Evolutionary conservation across 78 protist genomes (phyloP).

Genomic region (Dictyostelium firmibasis): DNA sequence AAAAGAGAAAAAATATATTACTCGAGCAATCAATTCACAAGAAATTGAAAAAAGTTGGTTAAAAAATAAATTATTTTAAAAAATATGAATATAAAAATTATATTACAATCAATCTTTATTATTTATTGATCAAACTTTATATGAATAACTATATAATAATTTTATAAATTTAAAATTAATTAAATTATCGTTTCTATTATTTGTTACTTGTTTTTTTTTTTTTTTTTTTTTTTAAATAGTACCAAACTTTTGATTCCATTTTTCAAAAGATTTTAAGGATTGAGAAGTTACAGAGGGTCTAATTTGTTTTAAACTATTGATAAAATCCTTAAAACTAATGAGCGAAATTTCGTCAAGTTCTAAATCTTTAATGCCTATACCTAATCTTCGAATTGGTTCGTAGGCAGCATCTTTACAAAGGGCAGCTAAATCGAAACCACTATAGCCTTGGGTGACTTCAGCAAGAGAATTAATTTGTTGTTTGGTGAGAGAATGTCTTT

Average conservation of each 20-base stretch:
- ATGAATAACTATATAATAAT: not conserved
- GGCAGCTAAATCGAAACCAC: slow-evolving; percentile 85
- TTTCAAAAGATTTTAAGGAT: slow-evolving; percentile 50
- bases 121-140: not conserved
- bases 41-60: not conserved
- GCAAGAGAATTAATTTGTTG: slow-evolving; percentile 11
- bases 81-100: not conserved
- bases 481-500: slow-evolving; percentile 28
- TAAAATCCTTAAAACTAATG: slow-evolving; percentile 42
- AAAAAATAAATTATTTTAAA: not conserved
- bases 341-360: slow-evolving; percentile 16
- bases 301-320: slow-evolving; percentile 25
- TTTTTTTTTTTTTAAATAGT: not conserved
- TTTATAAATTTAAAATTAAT: not conserved
- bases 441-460: slow-evolving; percentile 81
- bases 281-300: slow-evolving; percentile 70
- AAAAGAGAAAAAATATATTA: not conserved
- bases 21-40: not conserved
- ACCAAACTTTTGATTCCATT: slow-evolving; percentile 79
- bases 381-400: slow-evolving; percentile 89
- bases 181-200: not conserved
- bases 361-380: slow-evolving; percentile 43
- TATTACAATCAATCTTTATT: not conserved
- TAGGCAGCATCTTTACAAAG: slow-evolving; percentile 93
- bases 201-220: not conserved